A percentile compares a stretch with the other conserved stretches of the same genome.
Evolutionary conservation across 106 monocot species (phyloP).

Genomic region (Apostasia ramifera): DNA sequence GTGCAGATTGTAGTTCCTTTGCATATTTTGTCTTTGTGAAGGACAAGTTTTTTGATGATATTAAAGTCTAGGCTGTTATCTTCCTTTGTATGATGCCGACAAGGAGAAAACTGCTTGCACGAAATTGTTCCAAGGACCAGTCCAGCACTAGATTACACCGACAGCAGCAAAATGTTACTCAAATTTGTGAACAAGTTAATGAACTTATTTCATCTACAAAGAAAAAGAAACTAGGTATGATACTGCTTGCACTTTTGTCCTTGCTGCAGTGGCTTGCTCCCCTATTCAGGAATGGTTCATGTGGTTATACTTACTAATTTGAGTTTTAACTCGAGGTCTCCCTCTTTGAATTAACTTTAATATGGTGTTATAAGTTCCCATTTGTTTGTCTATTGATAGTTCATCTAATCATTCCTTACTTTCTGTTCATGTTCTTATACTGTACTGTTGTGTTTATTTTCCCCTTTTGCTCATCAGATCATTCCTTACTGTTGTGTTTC

Average conservation of each 20-base stretch:
- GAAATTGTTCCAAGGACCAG: slow-evolving; percentile 5
- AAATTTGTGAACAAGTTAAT: slow-evolving; percentile 14
- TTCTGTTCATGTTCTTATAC: too few relatives aligned
- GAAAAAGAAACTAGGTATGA: slow-evolving; percentile 15
- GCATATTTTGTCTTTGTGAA: not conserved
- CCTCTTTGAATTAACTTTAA: too few relatives aligned
- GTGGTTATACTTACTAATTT: too few relatives aligned
- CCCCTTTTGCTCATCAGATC: too few relatives aligned
- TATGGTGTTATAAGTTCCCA: too few relatives aligned
- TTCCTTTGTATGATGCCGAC: slow-evolving; percentile 10
- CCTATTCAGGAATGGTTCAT: too few relatives aligned
- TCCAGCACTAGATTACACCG: slow-evolving; percentile 1
- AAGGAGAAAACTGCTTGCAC: slow-evolving; percentile 8
- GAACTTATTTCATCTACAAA: slow-evolving; percentile 14
- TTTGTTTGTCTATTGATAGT: too few relatives aligned
- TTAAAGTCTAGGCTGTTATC: not conserved
- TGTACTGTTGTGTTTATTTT: too few relatives aligned
- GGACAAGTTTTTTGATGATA: not conserved
- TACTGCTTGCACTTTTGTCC: not conserved
- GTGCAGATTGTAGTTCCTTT: not conserved
- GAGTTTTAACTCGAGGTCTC: too few relatives aligned
- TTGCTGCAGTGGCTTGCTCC: not conserved
- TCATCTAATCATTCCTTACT: too few relatives aligned
- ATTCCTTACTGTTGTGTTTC: too few relatives aligned
- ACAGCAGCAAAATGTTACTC: slow-evolving; percentile 4